Evolutionary conservation across 352 stramenopile genomes (phyloP), one percentile per base, ranked within the genome.

Genomic region (Globisporangium canariense): DNA sequence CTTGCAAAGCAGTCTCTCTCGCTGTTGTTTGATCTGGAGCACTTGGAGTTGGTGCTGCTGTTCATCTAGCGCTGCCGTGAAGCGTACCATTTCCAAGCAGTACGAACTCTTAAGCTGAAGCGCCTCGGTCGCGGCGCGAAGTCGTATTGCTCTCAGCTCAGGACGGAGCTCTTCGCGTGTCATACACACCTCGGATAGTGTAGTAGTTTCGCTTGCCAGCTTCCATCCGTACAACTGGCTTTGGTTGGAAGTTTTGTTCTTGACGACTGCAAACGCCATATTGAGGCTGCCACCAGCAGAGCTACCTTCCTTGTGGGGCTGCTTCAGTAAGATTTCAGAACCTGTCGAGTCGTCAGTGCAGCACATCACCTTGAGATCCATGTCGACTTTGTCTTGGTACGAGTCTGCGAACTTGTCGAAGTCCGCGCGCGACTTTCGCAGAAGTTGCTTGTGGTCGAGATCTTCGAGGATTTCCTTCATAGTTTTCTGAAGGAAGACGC

Each of bases 401-500:
- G 34, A 54, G 0, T 53, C 25, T 2, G 41, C 11, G 32, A 71
- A 71, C 16, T 50, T 41, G 3, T 71, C 22, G 46, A 66, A 66
- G 36, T 71, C 50, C 22, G 7, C 9, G 28, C 62, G 50, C 1
- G 68, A 59, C 58, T 69, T 64, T 25, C 47, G 46, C 22, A 75
- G 22, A 22, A 75, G 32, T 2, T 20, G 36, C 34, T 59, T 65
- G 34, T 7, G n/a, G 7, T 56, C 46, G 1, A 75, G 43, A 53
- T 75, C 68, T 11, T 51, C 20, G 0, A 75, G 46, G 16, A 75
- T 47, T 36, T 75, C 68, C 2, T 66, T 62, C 38, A 75, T 61
- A 30, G 51, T 69, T 34, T 71, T 75, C 43, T 69, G 68, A 5
- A 61, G 59, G 41, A 72, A 75, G 8, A 71, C 46, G 5, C 65